Evolutionary conservation across 2,329 filamentous ascomycete species (phyloP).

Genomic region (Boeremia exigua): DNA sequence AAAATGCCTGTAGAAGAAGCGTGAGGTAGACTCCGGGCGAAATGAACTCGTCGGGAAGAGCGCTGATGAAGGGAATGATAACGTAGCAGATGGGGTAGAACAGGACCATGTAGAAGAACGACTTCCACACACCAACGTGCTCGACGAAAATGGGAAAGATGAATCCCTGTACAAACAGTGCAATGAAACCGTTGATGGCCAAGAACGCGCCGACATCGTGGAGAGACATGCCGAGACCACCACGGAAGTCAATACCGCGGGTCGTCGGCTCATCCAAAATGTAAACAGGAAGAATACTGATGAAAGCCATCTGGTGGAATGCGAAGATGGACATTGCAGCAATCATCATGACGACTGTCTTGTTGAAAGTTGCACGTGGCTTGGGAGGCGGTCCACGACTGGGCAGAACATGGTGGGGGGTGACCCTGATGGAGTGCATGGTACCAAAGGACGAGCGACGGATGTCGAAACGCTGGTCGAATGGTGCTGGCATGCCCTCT

Average conservation of each 20-base stretch:
- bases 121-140: slow-evolving; percentile 69
- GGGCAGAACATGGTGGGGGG: slow-evolving; percentile 34
- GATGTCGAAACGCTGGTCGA: slow-evolving; percentile 44
- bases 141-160: slow-evolving; percentile 71
- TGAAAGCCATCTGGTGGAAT: slow-evolving; percentile 89
- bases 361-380: slow-evolving; percentile 58
- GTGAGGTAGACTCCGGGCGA: slow-evolving; percentile 69
- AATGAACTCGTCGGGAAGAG: slow-evolving; percentile 60
- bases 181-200: slow-evolving; percentile 72
- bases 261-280: slow-evolving; percentile 72
- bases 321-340: slow-evolving; percentile 86
- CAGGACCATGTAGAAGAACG: slow-evolving; percentile 69
- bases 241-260: slow-evolving; percentile 52
- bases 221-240: slow-evolving; percentile 69
- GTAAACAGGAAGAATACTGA: slow-evolving; percentile 90
- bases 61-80: slow-evolving; percentile 70
- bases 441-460: slow-evolving; percentile 46
- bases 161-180: slow-evolving; percentile 74
- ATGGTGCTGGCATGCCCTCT: slow-evolving; percentile 43
- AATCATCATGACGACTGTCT: slow-evolving; percentile 75
- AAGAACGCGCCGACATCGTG: slow-evolving; percentile 72
- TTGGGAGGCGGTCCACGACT: slow-evolving; percentile 22
- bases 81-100: slow-evolving; percentile 72
- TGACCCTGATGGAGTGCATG: slow-evolving; percentile 44
- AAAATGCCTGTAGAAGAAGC: slow-evolving; percentile 69